Base-by-base conservation (phyloP, 2,329 filamentous ascomycete species). In the Stemphylium lycopersici region DNA sequence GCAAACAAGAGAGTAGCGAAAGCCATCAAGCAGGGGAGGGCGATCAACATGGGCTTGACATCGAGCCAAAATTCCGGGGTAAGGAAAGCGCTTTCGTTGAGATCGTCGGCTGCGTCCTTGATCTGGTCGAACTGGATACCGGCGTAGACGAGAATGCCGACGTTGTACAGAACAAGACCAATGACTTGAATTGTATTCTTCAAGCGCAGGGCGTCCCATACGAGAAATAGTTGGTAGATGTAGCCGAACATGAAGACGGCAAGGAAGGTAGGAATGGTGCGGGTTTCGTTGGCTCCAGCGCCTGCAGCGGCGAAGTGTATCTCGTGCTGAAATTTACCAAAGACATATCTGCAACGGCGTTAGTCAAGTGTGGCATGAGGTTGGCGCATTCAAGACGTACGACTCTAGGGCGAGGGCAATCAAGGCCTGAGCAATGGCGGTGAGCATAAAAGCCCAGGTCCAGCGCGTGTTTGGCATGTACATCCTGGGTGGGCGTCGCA, bases 131-230 rank as follows among this genome's bases (percentile, higher is more conserved):
- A 90, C 76, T 99, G 93, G 52, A 98, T 91, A 29, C 90, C 88
- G 3, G 93, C 92, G 73, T 99, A 99, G 59, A 98, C 87, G 70
- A 98, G 83, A 64, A 99, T 86, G 36, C 91, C 93, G 29, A 95
- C 77, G 76, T 99, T 98, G 79, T 95, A 95, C 53, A 96, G 80
- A 78, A 93, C 96, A 26, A 99, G 83, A 39, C 95, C 95, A 66
- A 99, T 98, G 73, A 98, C 84, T 76, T 99, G 95, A 81, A 99
- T 99, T 10, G 95, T 99, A 79, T 99, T 99, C 77, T 97, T 97
- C 72, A 93, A 82, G 59, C 92, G 88, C 54, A 99, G 82, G 13
- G 93, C 95, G 80, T 99, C 95, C 84, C 92, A 98, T 11, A 95
- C 90, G 48, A 99, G 82, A 24, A 96, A 80, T 29, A 98, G 79